Evolutionary conservation across 2,329 filamentous ascomycete genomes (phyloP), one percentile per base, ranked within the genome.

Genomic region (Talaromyces sp.): DNA sequence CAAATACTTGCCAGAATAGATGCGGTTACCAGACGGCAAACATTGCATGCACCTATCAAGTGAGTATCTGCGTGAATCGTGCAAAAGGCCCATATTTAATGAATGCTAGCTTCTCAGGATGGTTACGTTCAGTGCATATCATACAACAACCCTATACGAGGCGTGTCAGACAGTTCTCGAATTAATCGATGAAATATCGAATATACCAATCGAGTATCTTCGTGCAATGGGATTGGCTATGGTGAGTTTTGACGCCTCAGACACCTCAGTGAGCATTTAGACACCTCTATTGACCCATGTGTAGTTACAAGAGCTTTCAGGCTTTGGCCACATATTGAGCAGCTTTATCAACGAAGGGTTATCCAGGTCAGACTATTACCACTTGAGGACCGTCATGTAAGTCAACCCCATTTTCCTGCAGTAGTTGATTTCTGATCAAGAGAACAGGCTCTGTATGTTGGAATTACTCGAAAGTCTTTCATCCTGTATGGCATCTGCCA

Each of bases 91-190:
- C 9, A 22, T 10, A 8, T n/a, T n/a, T 61, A 27, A 61, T 14
- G 22, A n/a, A 61, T 47, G 4, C 1, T 24, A 61, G 59, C 59
- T 61, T 52, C 35, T 61, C 19, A 50, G 59, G 14, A 52, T 52
- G 59, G 59, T 61, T 16, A 61, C 59, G 1, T 61, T 61, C 16
- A 61, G 59, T 61, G 59, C 43, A 9, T 61, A 61, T 19, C 59
- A 61, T 19, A 50, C 59, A 52, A 61, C 45, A 52, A 61, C 43
- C 31, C 59, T 61, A n/a, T 45, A 61, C 19, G 59, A 61, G 22
- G 59, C 59, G 13, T 61, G 59, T 22, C 59, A 37, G 59, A 61
- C 59, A 33, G 59, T 61, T n/a, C 59, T 61, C 14, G 59, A 61
- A 37, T 31, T 61, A 14, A 61, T 61, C 3, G 59, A 61, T 19